Evolutionary conservation across 1,284 basidiomycete genomes (phyloP).

Genomic region (Trichosporon faecale): DNA sequence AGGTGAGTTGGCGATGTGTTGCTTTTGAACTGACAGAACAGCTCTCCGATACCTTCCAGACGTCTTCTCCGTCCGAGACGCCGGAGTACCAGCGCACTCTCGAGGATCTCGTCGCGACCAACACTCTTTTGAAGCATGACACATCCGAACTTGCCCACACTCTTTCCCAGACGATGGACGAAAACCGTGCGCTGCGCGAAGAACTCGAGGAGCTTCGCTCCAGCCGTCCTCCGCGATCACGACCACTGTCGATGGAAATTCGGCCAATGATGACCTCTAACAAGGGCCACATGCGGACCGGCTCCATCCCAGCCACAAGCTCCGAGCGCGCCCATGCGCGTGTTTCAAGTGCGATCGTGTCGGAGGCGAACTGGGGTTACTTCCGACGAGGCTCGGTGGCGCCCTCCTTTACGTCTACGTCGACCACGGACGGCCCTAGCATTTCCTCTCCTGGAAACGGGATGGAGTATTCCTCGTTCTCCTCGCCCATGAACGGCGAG

Average conservation of each 20-base stretch:
- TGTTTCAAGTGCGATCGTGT: slow-evolving; percentile 19
- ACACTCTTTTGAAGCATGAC: slow-evolving; percentile 74
- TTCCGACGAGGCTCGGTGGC: slow-evolving; percentile 39
- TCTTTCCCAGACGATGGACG: slow-evolving; percentile 71
- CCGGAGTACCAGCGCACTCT: slow-evolving; percentile 59
- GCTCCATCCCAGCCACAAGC: slow-evolving; percentile 16
- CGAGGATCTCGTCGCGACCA: slow-evolving; percentile 76
- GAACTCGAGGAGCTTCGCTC: slow-evolving; percentile 67
- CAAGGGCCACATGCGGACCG: slow-evolving; percentile 15
- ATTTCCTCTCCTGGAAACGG: slow-evolving; percentile 36
- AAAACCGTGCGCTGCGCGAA: slow-evolving; percentile 64
- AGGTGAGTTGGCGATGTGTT: slow-evolving; percentile 25
- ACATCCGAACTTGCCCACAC: slow-evolving; percentile 72
- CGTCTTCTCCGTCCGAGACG: slow-evolving; percentile 38
- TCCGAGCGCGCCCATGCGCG: slow-evolving; percentile 15
- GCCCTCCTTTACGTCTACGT: slow-evolving; percentile 40
- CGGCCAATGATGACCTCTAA: background rate
- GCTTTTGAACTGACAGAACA: slow-evolving; percentile 12
- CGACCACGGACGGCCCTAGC: slow-evolving; percentile 26
- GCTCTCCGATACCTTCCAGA: slow-evolving; percentile 40
- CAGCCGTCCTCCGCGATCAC: background rate
- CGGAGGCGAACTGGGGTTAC: slow-evolving; percentile 37
- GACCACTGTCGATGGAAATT: slow-evolving; percentile 19
- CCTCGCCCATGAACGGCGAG: slow-evolving; percentile 13
- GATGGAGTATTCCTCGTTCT: slow-evolving; percentile 5